A percentile compares a stretch with the other conserved stretches of the same genome.
phyloP scores from a whole-genome alignment of 805 yeast genomes.

The Saturnispora galanensis region DNA sequence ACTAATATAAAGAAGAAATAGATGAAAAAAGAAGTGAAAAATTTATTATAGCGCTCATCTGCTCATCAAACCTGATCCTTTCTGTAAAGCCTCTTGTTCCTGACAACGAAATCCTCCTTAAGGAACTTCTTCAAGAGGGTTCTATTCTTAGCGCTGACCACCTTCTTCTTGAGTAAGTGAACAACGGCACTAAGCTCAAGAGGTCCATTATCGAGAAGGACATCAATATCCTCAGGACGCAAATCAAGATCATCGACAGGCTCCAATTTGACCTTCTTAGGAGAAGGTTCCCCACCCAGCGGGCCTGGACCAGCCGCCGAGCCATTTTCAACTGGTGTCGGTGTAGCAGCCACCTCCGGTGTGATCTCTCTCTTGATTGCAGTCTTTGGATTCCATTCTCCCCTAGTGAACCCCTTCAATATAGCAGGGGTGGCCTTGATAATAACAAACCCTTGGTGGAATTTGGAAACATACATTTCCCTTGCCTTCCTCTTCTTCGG shows the following conservation, averaged over 20 bases:
- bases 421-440: constrained; percentile 55
- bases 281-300: constrained; percentile 11
- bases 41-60: neutral
- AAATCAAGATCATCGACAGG: constrained; percentile 7
- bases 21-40: neutral
- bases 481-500: constrained; percentile 5
- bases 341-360: constrained; percentile 7
- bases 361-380: constrained; percentile 23
- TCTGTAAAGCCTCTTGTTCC: constrained; percentile 24
- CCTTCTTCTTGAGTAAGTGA: constrained; percentile 48
- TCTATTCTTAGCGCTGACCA: constrained; percentile 52
- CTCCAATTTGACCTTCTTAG: constrained; percentile 24
- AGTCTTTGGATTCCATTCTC: constrained; percentile 73
- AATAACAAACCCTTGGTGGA: constrained; percentile 42
- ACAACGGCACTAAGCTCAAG: constrained; percentile 47
- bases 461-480: constrained; percentile 32
- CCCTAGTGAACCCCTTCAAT: constrained; percentile 58
- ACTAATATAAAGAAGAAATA: neutral
- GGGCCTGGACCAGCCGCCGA: too few species aligned
- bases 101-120: constrained; percentile 23
- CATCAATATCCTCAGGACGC: constrained; percentile 64
- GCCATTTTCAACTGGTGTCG: neutral
- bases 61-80: constrained; percentile 8
- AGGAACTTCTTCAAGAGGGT: constrained; percentile 39
- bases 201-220: constrained; percentile 47